Conservation (phyloP, 352 stramenopile genomes). For the Pythium periplocum region DNA sequence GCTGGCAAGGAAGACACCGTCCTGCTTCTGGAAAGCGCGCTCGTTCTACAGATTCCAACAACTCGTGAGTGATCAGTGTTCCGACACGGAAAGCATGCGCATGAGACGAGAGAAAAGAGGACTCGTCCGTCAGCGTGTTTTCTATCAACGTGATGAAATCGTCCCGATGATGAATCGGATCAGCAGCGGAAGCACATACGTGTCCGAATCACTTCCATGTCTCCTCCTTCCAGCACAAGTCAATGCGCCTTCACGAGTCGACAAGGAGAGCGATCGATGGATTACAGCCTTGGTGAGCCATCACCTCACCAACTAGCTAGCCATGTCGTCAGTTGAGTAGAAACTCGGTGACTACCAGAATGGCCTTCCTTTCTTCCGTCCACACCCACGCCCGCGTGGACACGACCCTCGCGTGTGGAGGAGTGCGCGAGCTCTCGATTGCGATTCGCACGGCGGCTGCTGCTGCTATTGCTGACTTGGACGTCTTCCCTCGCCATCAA, state of each 20-base stretch:
- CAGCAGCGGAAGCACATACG: background rate
- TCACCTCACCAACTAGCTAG: conserved; percentile 67
- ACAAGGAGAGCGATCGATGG: conserved; percentile 17
- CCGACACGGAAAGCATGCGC: conserved; percentile 1
- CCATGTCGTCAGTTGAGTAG: conserved; percentile 22
- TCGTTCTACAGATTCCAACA: conserved; percentile 78
- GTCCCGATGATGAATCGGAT: conserved; percentile 26
- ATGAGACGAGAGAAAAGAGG: background rate
- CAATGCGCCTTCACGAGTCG: background rate
- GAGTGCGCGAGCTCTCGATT: background rate
- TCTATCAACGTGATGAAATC: background rate
- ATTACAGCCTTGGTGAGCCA: conserved; percentile 83
- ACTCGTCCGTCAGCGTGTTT: background rate
- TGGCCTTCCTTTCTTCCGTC: background rate
- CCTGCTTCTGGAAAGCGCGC: conserved; percentile 99
- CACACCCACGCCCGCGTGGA: conserved; percentile 3
- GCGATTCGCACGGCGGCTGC: no score
- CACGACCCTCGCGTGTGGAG: conserved; percentile 1
- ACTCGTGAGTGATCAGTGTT: no score
- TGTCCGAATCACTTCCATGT: background rate
- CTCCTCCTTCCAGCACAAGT: conserved; percentile 2
- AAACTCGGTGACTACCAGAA: background rate
- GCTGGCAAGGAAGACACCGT: conserved; percentile 98
- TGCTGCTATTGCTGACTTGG: no score
- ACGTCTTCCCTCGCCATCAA: no score